Conservation (phyloP, 805 yeast species). For the Metschnikowia lochheadii region DNA sequence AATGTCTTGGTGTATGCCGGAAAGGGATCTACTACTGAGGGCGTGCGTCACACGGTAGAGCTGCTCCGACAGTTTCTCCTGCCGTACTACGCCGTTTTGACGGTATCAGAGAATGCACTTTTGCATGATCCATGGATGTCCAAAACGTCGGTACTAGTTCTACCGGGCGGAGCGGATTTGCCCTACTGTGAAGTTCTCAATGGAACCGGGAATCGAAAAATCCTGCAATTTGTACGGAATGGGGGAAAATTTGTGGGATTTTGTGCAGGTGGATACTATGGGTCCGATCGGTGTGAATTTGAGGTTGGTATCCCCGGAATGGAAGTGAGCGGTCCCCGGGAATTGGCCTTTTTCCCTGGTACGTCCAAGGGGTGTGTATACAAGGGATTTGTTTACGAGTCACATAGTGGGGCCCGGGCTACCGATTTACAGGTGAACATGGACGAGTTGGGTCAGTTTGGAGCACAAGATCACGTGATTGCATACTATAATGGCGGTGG, state of each 20-base stretch:
- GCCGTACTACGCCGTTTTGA: slow-evolving; percentile 82
- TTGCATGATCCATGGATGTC: slow-evolving; percentile 77
- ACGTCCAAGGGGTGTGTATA: slow-evolving; percentile 75
- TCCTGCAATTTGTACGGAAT: slow-evolving; percentile 57
- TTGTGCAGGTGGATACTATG: slow-evolving; percentile 95
- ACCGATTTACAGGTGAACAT: slow-evolving; percentile 42
- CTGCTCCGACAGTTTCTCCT: slow-evolving; percentile 71
- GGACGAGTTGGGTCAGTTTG: slow-evolving; percentile 19
- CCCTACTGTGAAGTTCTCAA: slow-evolving; percentile 74
- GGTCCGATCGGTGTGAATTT: slow-evolving; percentile 71
- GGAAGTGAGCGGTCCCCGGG: slow-evolving; percentile 86
- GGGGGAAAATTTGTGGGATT: slow-evolving; percentile 88
- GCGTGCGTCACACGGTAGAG: slow-evolving; percentile 79
- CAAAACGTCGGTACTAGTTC: slow-evolving; percentile 72
- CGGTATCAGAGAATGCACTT: slow-evolving; percentile 60
- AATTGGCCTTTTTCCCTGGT: slow-evolving; percentile 80
- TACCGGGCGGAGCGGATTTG: slow-evolving; percentile 97
- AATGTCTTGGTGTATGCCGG: slow-evolving; percentile 23
- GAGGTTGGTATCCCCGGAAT: slow-evolving; percentile 65
- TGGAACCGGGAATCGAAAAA: slow-evolving; percentile 61
- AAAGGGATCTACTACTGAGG: slow-evolving; percentile 83
- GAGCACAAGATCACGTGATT: slow-evolving; percentile 21
- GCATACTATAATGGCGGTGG: slow-evolving; percentile 89
- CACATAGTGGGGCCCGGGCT: slow-evolving; percentile 73
- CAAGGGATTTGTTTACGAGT: slow-evolving; percentile 73